Evolutionary conservation across 2,329 filamentous ascomycete genomes (phyloP).

Genomic region (Neodidymelliopsis sp.): DNA sequence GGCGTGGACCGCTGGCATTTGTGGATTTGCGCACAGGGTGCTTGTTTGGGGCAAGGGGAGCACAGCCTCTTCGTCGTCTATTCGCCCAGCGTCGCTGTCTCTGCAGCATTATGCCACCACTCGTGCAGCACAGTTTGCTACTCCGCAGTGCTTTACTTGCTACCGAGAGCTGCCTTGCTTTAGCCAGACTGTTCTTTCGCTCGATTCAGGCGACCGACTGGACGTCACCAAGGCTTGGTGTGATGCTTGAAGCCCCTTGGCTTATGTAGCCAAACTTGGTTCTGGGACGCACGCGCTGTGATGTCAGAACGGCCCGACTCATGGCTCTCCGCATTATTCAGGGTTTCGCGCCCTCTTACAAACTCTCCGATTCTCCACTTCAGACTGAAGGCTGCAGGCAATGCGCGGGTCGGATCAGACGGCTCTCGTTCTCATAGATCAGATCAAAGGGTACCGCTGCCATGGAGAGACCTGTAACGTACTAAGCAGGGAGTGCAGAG

Average conservation of each 20-base stretch:
- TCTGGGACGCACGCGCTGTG: conserved; percentile 25
- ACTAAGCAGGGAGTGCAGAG: background rate
- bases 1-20: conserved; percentile 13
- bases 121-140: conserved; percentile 7
- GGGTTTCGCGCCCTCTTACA: conserved; percentile 5
- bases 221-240: conserved; percentile 39
- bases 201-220: conserved; percentile 13
- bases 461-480: background rate
- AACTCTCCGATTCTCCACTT: conserved; percentile 18
- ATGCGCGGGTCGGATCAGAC: conserved; percentile 19
- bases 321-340: conserved; percentile 11
- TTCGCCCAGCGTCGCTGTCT: conserved; percentile 8
- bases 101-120: conserved; percentile 9
- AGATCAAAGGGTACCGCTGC: background rate
- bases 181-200: conserved; percentile 2
- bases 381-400: conserved; percentile 9
- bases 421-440: conserved; percentile 9
- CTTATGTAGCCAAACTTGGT: conserved; percentile 21
- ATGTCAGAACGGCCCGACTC: conserved; percentile 25
- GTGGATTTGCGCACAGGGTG: conserved; percentile 14
- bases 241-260: conserved; percentile 38
- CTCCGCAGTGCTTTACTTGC: conserved; percentile 8
- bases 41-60: conserved; percentile 12
- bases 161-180: background rate
- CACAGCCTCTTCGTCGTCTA: conserved; percentile 15